Evolutionary conservation across 805 yeast genomes (phyloP), one percentile per base, ranked within the genome.

Genomic region (Kockiozyma suomiensis): DNA sequence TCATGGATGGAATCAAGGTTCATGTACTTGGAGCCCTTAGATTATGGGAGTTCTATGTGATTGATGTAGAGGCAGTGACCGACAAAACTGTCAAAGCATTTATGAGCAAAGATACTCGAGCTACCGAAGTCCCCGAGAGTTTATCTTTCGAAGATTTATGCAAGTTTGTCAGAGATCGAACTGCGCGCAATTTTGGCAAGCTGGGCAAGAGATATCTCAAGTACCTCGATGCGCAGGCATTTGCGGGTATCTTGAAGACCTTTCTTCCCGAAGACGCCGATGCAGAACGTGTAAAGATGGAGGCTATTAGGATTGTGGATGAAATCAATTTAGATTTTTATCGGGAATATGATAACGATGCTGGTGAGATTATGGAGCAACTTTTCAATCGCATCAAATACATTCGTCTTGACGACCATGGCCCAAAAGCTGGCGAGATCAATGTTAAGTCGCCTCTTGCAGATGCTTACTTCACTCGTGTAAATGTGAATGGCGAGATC

Each of bases 21-120:
- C 85, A 88, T 67, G 97, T 90, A 0, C 69, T 91, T 28, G 84
- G 81, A 26, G 77, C 80, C 3, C 74, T 90, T 56, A 81, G 85
- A 62, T 77, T 93, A 56, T 93, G 99, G 99, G 91, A 93, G 73
- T 93, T 75, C 72, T 94, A 92, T 71, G 92, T 86, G 4, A 77
- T 91, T 37, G 81, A 90, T 70, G 85, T 83, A 43, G 64, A 69
- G 4, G 68, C 67, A 2, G 78, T 80, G 10, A 67, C 85, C 15
- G 68, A 69, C 0, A 73, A 74, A 4, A 71, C 70, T 4, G 57
- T 61, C n/a, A 54, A 61, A 32, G 61, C 69, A n/a, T 67, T 58
- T 60, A 33, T 32, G 12, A 33, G 23, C 32, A 17, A 38, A 12
- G 57, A 46, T 26, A 51, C 56, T 5, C 43, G 38, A 8, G 67